phyloP scores from a whole-genome alignment of 768 basidiomycete species.

The Amanita exitialis region DNA sequence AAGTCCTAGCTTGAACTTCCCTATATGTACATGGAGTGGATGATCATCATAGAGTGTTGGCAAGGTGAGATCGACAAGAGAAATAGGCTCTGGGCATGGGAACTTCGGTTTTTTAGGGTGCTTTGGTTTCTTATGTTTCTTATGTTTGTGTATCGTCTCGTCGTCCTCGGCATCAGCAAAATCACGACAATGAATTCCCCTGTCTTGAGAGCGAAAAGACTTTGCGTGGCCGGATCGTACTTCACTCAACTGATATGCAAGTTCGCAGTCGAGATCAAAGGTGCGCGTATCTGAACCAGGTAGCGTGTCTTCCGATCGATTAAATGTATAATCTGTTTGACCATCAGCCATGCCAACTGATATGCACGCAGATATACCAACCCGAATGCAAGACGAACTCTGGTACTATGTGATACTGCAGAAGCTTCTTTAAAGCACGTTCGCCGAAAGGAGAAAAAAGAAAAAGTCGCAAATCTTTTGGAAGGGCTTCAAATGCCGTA shows the following conservation, averaged over 20 bases:
- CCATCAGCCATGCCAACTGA: neutral
- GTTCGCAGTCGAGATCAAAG: neutral
- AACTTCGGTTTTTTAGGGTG: neutral
- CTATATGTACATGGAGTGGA: conserved; percentile 34
- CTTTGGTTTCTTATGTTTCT: conserved; percentile 3
- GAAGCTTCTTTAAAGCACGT: conserved; percentile 36
- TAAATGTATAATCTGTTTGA: conserved; percentile 3
- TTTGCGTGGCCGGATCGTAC: neutral
- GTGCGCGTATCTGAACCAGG: too few relatives aligned
- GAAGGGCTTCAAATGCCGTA: conserved; percentile 35
- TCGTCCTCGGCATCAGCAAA: neutral
- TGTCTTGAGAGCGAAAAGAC: neutral
- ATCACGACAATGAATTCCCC: neutral
- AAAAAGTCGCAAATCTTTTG: conserved; percentile 39
- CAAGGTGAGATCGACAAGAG: conserved; percentile 23
- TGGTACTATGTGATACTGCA: conserved; percentile 51
- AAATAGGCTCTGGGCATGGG: conserved; percentile 19
- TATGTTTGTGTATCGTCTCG: neutral
- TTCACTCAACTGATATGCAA: neutral
- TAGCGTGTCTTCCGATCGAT: neutral
- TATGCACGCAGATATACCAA: conserved; percentile 12
- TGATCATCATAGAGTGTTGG: conserved; percentile 34
- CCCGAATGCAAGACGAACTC: conserved; percentile 39
- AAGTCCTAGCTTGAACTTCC: conserved; percentile 30
- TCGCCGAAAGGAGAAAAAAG: conserved; percentile 54